Percentiles rank a stretch among this genome's conserved stretches.
These are phyloP conservation scores for Diaporthe sp. DNA, from an alignment of 2,329 filamentous ascomycete genomes.

Conservation along the genomic window DNA sequence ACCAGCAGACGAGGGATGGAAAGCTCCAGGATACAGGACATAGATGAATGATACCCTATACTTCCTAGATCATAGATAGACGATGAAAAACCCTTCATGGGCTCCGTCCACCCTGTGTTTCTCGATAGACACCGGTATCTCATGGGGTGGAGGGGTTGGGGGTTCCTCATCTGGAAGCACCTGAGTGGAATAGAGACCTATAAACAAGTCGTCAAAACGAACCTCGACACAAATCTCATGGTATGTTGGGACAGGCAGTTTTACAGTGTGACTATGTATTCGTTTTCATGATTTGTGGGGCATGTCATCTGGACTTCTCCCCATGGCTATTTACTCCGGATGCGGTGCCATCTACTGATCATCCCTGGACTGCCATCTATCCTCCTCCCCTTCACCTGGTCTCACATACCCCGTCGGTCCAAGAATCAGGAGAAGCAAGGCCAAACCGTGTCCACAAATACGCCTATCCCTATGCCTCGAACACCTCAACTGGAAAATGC, in stretches of 20 bases:
- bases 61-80: not conserved
- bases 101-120: no score
- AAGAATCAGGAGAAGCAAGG: not conserved
- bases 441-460: not conserved
- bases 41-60: not conserved
- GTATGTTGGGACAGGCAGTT: not conserved
- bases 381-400: not conserved
- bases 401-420: no score
- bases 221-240: not conserved
- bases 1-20: not conserved
- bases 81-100: not conserved
- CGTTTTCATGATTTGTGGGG: not conserved
- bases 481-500: conserved; percentile 4
- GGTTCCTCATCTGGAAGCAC: no score
- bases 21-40: not conserved
- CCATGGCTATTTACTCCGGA: not conserved
- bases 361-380: not conserved
- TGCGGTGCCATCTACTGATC: not conserved
- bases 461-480: not conserved
- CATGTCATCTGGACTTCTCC: not conserved
- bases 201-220: not conserved
- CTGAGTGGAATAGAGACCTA: not conserved
- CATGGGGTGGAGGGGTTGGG: not conserved
- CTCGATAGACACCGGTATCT: not conserved
- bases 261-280: not conserved